Base-by-base conservation (phyloP, 495 filamentous ascomycete species). In the Clohesyomyces aquaticus region DNA sequence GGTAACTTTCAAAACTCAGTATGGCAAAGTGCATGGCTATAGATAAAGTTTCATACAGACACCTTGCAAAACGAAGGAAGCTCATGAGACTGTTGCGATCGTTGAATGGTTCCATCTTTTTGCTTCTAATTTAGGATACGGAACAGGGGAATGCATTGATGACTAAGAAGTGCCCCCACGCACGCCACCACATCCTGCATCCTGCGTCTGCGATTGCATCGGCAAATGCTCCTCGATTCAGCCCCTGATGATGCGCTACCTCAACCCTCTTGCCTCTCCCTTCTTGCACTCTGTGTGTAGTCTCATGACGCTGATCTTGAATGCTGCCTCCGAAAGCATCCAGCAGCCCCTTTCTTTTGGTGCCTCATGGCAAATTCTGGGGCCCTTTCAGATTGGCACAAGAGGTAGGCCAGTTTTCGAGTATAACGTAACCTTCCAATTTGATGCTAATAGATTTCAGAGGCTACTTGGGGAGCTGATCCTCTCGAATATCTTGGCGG, bases 321-420 rank as follows among this genome's bases (percentile, higher is more conserved):
- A 61, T 35, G 18, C 22, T 12, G 19, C 1, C 11, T 49, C 55
- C 22, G 47, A 69, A 45, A 63, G 26, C 38, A 56, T 35, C 43
- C 41, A 32, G n/a, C n/a, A n/a, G 11, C 23, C 69, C 4, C 26
- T 79, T 29, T 41, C 66, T 49, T 75, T 80, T 57, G 78, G 79
- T 21, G 66, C 61, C 16, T 65, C 57, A 38, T 85, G 83, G 82
- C 67, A 85, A 46, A 59, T 85, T 10, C 74, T 87, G 12, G 85
- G 84, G 4, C 85, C 85, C 4, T 87, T 87, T 67, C 81, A 82
- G 69, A 81, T 81, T 42, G 84, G 85, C 32, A 86, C 83, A 43
- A 71, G 84, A 80, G 83, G 84, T 80, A 77, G 62, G 75, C 6
- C 2, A 60, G 35, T 54, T 19, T 35, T 52, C 32, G 45, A 56